Evolutionary conservation across 257 asterid species (phyloP).

Genomic region (Plantago elongata): DNA sequence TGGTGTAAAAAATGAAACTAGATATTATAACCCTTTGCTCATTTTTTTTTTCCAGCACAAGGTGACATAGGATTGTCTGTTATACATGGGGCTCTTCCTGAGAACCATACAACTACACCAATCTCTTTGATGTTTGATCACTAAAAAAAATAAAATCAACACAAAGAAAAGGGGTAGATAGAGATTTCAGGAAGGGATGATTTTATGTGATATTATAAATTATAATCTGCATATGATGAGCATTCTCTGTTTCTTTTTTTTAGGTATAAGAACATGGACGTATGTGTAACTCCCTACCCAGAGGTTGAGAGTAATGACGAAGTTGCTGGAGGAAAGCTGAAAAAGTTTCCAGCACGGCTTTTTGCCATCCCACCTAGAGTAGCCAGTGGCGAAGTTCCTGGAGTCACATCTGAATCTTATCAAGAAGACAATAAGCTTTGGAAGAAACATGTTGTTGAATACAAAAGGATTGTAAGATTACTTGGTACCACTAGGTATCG

Average conservation of each 20-base stretch:
- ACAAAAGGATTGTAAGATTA: conserved; percentile 50
- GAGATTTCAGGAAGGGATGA: neutral
- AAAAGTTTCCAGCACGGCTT: conserved; percentile 76
- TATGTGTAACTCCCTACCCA: conserved; percentile 69
- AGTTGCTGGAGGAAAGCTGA: conserved; percentile 65
- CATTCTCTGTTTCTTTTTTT: neutral
- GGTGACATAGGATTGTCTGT: no score
- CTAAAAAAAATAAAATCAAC: no score
- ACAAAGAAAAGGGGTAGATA: neutral
- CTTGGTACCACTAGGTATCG: conserved; percentile 71
- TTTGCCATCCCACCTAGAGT: conserved; percentile 72
- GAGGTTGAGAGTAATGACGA: conserved; percentile 40
- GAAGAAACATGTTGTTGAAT: conserved; percentile 58
- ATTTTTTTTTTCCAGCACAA: no score
- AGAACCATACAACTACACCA: no score
- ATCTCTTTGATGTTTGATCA: no score
- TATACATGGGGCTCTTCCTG: no score
- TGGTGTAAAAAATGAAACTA: no score
- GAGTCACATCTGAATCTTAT: conserved; percentile 54
- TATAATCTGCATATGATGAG: neutral
- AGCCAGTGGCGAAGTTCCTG: conserved; percentile 56
- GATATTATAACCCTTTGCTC: no score
- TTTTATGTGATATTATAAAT: neutral
- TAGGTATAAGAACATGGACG: conserved; percentile 82
- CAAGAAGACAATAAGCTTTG: conserved; percentile 65